Evolutionary conservation across 345 rosid species (phyloP), one percentile per base, ranked within the genome.

Genomic region (Citropsis articulata): DNA sequence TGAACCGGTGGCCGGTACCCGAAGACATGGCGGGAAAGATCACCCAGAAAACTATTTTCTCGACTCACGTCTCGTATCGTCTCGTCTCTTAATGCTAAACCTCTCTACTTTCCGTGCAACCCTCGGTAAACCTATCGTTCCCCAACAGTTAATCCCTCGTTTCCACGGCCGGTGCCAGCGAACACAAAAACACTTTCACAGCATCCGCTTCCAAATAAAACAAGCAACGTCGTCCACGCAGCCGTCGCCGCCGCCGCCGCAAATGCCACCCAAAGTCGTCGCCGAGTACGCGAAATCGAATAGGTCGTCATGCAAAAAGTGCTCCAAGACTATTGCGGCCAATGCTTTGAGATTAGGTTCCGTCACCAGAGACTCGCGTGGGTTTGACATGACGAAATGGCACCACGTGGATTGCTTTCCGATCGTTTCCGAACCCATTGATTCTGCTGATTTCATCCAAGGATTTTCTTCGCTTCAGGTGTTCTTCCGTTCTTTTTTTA

Each of bases 241-340:
- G n/a, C n/a, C n/a, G n/a, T n/a, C 2, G 10, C 27, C 53, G 16
- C 31, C 0, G 18, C 38, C 28, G 6, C 28, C 6, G 1, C 60
- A 27, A 59, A 74, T 75, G 79, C 8, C 84, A 18, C 18, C 87
- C 38, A 85, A 77, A 73, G 75, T 91, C 72, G 79, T 88, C 22
- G 93, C 91, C 1, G 98, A 93, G 87, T 93, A 95, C 74, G 95
- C 98, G 50, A 95, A 91, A 78, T 95, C 98, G 69, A 88, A 78
- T 66, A 86, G 98, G 27, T 95, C 98, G 22, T 78, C 90, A 8
- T 95, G 98, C 86, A 93, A 91, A 84, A 86, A 77, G 36, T 95
- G 98, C 71, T 90, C 90, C 55, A 76, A 86, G 64, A 40, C 82
- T 12, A 95, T 95, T 0, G 75, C 87, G 0, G 81, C 84, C 72